Conservation (phyloP, 1,284 basidiomycete species). For the Cerrena zonata region DNA sequence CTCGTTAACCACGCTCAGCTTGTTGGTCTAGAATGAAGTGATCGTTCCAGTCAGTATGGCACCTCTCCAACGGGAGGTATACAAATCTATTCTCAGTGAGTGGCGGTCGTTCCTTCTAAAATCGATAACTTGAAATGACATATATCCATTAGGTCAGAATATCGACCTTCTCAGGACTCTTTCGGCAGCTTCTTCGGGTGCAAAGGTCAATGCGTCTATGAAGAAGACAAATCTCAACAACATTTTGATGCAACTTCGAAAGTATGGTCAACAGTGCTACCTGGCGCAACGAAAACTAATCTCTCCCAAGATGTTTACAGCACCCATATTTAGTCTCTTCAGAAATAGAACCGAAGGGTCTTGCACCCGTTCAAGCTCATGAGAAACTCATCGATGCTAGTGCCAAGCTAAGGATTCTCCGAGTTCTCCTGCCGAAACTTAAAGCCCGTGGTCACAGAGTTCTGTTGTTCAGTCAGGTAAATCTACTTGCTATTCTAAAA, state of each 20-base stretch:
- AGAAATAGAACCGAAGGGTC: slow-evolving; percentile 72
- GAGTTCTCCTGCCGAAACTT: slow-evolving; percentile 78
- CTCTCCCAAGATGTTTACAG: slow-evolving; percentile 60
- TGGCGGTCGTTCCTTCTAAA: not conserved
- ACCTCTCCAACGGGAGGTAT: slow-evolving; percentile 84
- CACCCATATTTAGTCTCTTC: slow-evolving; percentile 86
- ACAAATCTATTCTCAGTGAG: slow-evolving; percentile 75
- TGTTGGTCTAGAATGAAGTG: slow-evolving; percentile 61
- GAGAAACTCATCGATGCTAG: slow-evolving; percentile 80
- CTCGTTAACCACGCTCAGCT: slow-evolving; percentile 10
- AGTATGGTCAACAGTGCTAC: slow-evolving; percentile 39
- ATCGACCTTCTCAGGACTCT: slow-evolving; percentile 58
- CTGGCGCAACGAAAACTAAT: not conserved
- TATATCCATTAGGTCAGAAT: slow-evolving; percentile 51
- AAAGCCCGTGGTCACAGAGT: slow-evolving; percentile 88
- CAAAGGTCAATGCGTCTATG: slow-evolving; percentile 28
- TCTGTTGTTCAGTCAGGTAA: slow-evolving; percentile 94
- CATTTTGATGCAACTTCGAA: slow-evolving; percentile 80
- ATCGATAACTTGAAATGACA: too few relatives aligned
- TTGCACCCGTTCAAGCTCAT: slow-evolving; percentile 62
- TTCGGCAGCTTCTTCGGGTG: slow-evolving; percentile 32
- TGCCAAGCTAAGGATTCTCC: slow-evolving; percentile 82
- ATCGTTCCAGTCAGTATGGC: slow-evolving; percentile 91
- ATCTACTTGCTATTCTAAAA: slow-evolving; percentile 18
- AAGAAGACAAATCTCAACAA: slow-evolving; percentile 64